A percentile compares a stretch with the other conserved stretches of the same genome.
These are phyloP conservation scores for Thelonectria rubi DNA, from an alignment of 2,329 filamentous ascomycete species.

Conservation along the genomic window DNA sequence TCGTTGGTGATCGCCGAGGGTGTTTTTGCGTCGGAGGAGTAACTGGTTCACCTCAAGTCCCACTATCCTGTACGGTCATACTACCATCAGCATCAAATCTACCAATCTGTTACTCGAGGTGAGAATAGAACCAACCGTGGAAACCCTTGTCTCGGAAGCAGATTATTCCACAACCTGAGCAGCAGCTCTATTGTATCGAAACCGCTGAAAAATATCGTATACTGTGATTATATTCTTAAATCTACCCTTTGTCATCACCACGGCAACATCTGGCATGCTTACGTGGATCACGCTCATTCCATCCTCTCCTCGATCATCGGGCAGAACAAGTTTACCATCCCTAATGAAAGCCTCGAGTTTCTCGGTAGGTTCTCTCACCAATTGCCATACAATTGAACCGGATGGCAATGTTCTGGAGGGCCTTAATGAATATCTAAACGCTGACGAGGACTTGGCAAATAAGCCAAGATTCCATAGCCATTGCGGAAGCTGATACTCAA, in stretches of 20 bases:
- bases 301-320: not conserved
- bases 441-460: not conserved
- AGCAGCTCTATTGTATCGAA: not conserved
- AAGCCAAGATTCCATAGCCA: not conserved
- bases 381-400: not conserved
- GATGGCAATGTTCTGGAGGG: not conserved
- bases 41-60: not conserved
- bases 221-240: not conserved
- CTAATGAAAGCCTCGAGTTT: not conserved
- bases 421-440: not conserved
- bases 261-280: not conserved
- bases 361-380: not conserved
- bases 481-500: not conserved
- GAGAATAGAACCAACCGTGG: not conserved
- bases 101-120: not conserved
- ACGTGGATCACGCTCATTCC: not conserved
- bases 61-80: not conserved
- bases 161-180: not conserved
- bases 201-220: not conserved
- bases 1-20: not conserved
- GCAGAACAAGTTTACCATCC: not conserved
- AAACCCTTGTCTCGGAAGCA: not conserved
- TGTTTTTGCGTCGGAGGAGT: not conserved
- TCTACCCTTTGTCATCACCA: not conserved
- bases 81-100: not conserved